Evolutionary conservation across 1,139 yeast species (phyloP), one percentile per base, ranked within the genome.

Genomic region (Debaryomyces robertsiae): DNA sequence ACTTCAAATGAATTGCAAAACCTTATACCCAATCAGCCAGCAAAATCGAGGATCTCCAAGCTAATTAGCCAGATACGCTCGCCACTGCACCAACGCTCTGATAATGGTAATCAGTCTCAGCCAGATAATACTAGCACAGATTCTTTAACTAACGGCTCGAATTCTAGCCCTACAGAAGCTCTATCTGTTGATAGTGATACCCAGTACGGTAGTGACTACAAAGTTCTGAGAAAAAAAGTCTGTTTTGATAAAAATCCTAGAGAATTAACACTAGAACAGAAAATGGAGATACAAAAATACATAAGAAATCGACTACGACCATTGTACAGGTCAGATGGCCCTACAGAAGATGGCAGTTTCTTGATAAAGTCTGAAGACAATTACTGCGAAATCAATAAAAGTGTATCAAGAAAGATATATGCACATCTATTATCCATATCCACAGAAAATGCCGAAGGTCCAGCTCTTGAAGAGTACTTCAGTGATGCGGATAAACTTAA

Each of bases 281-380:
- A 82, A 49, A 58, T 60, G 6, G 61, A 56, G 41, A 72, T 82
- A 15, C 88, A 82, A 51, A 64, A 56, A 18, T 69, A 77, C 43
- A 82, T 83, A 6, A 61, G 88, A 28, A 63, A 66, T 23, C 67
- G 61, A 13, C 56, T 83, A 25, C 61, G 81, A 32, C 79, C 81
- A 1, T 58, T 75, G 22, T 81, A 78, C 50, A 61, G 64, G 18
- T 60, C 65, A 1, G 36, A 27, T 3, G 64, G 36, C 6, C 25
- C 35, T 4, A 17, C 19, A 19, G 37, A 30, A 10, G 33, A 27
- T 23, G 23, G 27, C 3, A 14, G 33, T 6, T 27, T 22, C 5
- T 25, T 41, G n/a, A 60, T 60, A 10, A 49, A 44, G 9, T 47
- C 60, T 9, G 75, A 70, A 46, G 57, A 57, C 9, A 63, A 63